phyloP scores from a whole-genome alignment of 495 filamentous ascomycete genomes.

The Lasiosphaeria ovina region DNA sequence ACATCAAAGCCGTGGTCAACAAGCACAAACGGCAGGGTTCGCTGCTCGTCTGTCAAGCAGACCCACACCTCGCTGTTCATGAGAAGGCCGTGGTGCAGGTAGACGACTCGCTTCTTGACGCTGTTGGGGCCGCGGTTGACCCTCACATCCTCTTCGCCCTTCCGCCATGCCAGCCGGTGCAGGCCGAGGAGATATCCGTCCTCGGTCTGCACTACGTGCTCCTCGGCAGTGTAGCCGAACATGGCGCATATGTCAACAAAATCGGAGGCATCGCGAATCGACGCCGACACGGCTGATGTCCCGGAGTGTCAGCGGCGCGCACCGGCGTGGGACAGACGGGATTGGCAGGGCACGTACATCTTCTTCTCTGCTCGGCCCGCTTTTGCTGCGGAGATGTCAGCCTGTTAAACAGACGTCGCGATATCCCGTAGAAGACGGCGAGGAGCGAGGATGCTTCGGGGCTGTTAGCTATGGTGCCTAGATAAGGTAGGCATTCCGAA shows the following conservation, averaged over 20 bases:
- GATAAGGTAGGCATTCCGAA: conserved; percentile 3
- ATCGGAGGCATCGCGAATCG: conserved; percentile 70
- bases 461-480: conserved; percentile 23
- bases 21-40: conserved; percentile 82
- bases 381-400: conserved; percentile 68
- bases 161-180: conserved; percentile 79
- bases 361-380: conserved; percentile 57
- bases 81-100: conserved; percentile 91
- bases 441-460: conserved; percentile 70
- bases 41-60: conserved; percentile 79
- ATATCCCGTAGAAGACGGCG: conserved; percentile 75
- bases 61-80: conserved; percentile 99
- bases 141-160: conserved; percentile 69
- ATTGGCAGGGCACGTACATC: conserved; percentile 36
- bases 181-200: conserved; percentile 93
- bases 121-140: conserved; percentile 73
- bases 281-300: conserved; percentile 46
- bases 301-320: conserved; percentile 17
- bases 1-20: conserved; percentile 95
- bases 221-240: conserved; percentile 88
- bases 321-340: neutral
- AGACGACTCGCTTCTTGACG: conserved; percentile 80
- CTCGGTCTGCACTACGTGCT: conserved; percentile 90
- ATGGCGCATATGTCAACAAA: conserved; percentile 89
- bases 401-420: conserved; percentile 77